A percentile compares a stretch with the other conserved stretches of the same genome.
phyloP scores from a whole-genome alignment of 495 filamentous ascomycete genomes.

The Saxispiralis lemnorum region DNA sequence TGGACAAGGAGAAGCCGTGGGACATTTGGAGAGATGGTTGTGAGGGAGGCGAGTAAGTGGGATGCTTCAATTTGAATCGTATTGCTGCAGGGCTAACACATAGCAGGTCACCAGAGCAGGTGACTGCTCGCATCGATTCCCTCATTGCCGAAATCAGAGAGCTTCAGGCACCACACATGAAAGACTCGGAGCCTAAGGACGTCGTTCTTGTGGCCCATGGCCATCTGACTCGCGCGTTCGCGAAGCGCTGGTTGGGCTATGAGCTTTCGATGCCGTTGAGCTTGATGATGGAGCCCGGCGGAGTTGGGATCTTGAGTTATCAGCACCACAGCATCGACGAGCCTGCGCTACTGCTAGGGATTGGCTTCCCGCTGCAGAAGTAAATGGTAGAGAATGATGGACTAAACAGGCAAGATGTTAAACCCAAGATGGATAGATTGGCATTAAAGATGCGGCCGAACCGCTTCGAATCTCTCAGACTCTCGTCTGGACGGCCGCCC shows the following conservation, averaged over 20 bases:
- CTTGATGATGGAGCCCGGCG: conserved; percentile 65
- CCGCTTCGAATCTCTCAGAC: too few relatives aligned
- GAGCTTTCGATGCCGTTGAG: conserved; percentile 45
- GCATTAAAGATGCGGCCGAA: too few relatives aligned
- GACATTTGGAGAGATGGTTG: conserved; percentile 81
- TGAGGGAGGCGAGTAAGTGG: conserved; percentile 44
- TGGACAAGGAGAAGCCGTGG: conserved; percentile 41
- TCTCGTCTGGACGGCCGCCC: too few relatives aligned
- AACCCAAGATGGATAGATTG: too few relatives aligned
- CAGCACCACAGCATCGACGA: conserved; percentile 51
- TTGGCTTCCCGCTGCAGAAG: conserved; percentile 14
- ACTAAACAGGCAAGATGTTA: too few relatives aligned
- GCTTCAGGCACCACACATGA: conserved; percentile 36
- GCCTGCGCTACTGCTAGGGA: conserved; percentile 41
- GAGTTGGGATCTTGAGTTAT: conserved; percentile 66
- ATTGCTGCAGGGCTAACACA: neutral
- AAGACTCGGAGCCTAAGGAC: conserved; percentile 34
- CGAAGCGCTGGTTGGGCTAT: conserved; percentile 68
- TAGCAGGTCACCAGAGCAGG: conserved; percentile 42
- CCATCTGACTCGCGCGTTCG: conserved; percentile 75
- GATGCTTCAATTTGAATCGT: neutral
- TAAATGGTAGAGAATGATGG: too few relatives aligned
- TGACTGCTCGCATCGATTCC: conserved; percentile 50
- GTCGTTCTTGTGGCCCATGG: conserved; percentile 64
- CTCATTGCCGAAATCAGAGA: conserved; percentile 55